Evolutionary conservation across 352 stramenopile genomes (phyloP), one percentile per base, ranked within the genome.

Genomic region (Phytophthora pini): DNA sequence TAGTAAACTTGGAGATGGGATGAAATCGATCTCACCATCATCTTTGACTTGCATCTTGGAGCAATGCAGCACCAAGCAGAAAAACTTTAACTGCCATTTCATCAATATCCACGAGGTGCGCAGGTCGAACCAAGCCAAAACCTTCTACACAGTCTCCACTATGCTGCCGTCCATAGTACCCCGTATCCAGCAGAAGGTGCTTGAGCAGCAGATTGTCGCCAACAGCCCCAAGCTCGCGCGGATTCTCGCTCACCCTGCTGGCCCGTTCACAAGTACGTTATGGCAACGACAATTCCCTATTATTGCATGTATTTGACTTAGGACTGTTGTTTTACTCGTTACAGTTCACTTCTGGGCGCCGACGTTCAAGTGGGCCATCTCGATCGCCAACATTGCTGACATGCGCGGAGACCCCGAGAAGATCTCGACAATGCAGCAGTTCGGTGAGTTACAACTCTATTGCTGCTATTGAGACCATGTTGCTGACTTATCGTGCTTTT

Each of bases 321-420:
- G 36, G 4, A 8, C 27, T 4, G 3, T 24, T 39, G 11, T 2
- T 40, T 61, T 36, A 43, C 15, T 38, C 40, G 13, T 11, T 39
- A 22, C 34, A 92, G 81, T 95, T 32, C 87, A 95, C 77, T 96
- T 97, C 65, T 97, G 88, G 87, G 89, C 89, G 17, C 89, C 89
- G 22, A 82, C 77, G 27, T 89, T 95, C 63, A 97, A 97, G 50
- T 97, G 89, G 88, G 79, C 61, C 59, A 94, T 97, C 53, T 91
- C 82, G 50, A 51, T 97, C 32, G 81, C 85, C 50, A 97, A 97
- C 67, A 68, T 97, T 49, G 79, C 89, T 10, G 88, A 97, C 70
- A 92, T 96, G 83, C 63, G 74, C 13, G 76, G 88, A 22, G 72
- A 89, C 24, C 66, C 88, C 4, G 88, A 96, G 62, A 88, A 86